phyloP scores from a whole-genome alignment of 208 protist genomes.

The Wallacemonas sp. region DNA sequence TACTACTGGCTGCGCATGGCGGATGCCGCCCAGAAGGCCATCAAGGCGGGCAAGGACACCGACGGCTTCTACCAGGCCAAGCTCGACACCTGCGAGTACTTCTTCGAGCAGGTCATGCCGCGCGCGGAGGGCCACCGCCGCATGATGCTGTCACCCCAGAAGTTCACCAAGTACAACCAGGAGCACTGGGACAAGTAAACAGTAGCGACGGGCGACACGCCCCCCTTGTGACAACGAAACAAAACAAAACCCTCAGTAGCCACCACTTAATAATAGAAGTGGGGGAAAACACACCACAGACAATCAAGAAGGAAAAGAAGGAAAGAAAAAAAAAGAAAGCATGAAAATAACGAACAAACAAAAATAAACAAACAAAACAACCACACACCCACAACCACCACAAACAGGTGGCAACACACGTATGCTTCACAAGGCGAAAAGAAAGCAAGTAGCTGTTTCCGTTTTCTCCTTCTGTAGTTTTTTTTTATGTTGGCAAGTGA shows the following conservation, averaged over 20 bases:
- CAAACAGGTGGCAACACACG: too few relatives aligned
- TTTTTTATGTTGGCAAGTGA: too few relatives aligned
- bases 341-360: neutral
- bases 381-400: too few relatives aligned
- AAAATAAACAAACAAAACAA: conserved; percentile 1
- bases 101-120: conserved; percentile 75
- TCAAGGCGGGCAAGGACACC: conserved; percentile 55
- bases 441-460: neutral
- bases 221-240: neutral
- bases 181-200: conserved; percentile 51
- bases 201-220: too few relatives aligned
- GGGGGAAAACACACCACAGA: neutral
- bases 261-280: too few relatives aligned
- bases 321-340: conserved; percentile 7
- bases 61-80: conserved; percentile 85
- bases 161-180: conserved; percentile 45
- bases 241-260: neutral
- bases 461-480: conserved; percentile 18
- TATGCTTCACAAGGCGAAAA: neutral
- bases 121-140: conserved; percentile 54
- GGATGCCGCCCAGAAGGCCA: conserved; percentile 55
- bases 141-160: conserved; percentile 48
- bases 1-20: conserved; percentile 91
- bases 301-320: neutral
- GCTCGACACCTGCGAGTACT: conserved; percentile 70